These are phyloP conservation scores for Mrakia blollopis DNA, from an alignment of 768 basidiomycete species.

Conservation along the genomic window DNA sequence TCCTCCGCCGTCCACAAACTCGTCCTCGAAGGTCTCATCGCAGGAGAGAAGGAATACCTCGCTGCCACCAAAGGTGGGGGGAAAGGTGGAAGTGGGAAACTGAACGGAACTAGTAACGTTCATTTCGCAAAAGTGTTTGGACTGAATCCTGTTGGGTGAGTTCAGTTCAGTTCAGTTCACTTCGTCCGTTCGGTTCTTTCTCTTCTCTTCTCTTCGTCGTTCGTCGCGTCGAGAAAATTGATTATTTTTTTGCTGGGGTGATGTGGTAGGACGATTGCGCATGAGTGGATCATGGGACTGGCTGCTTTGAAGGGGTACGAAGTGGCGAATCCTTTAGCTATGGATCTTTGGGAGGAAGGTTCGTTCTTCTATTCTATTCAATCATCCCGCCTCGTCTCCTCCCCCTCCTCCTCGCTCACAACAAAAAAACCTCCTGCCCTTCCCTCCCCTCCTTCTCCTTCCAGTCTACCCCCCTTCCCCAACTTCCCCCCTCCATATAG, in stretches of 20 bases:
- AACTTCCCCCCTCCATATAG: slow-evolving; percentile 52
- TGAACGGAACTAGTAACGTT: slow-evolving; percentile 90
- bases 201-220: slow-evolving; percentile 82
- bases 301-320: slow-evolving; percentile 81
- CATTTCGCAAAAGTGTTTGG: slow-evolving; percentile 75
- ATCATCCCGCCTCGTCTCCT: neutral
- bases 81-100: slow-evolving; percentile 54
- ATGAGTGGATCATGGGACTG: slow-evolving; percentile 51
- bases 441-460: too few species aligned
- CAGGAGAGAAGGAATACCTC: slow-evolving; percentile 55
- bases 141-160: slow-evolving; percentile 57
- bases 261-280: slow-evolving; percentile 47
- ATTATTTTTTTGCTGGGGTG: neutral
- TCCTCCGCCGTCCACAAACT: slow-evolving; percentile 68
- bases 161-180: too few species aligned
- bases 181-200: too few species aligned
- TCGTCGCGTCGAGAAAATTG: neutral
- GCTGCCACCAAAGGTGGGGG: slow-evolving; percentile 39
- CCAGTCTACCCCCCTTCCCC: slow-evolving; percentile 46
- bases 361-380: slow-evolving; percentile 40
- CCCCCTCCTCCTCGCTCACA: neutral
- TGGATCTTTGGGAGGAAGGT: slow-evolving; percentile 81
- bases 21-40: slow-evolving; percentile 63
- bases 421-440: too few species aligned
- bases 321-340: slow-evolving; percentile 62